Conservation (phyloP, 805 yeast genomes). For the Candida dendrica region DNA sequence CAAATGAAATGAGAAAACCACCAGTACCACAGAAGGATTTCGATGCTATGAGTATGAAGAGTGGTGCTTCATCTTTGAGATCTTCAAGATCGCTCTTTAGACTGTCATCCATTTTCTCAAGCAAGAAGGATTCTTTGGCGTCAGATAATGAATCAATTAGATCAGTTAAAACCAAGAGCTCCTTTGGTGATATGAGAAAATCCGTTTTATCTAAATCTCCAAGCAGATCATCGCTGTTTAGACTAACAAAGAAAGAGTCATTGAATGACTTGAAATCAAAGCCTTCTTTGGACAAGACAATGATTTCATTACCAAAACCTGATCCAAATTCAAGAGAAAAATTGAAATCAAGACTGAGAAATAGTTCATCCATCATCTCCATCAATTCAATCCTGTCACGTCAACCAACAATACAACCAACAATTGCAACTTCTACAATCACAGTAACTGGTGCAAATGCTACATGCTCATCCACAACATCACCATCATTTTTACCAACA, state of each 20-base stretch:
- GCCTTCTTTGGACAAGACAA: constrained; percentile 24
- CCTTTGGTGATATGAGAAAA: constrained; percentile 23
- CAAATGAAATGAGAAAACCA: neutral
- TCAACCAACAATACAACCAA: neutral
- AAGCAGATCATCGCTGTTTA: constrained; percentile 13
- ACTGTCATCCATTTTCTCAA: constrained; percentile 19
- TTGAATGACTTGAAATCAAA: constrained; percentile 14
- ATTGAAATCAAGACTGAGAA: constrained; percentile 43
- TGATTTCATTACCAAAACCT: constrained; percentile 52
- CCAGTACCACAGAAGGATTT: constrained; percentile 4
- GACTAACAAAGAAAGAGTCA: constrained; percentile 17
- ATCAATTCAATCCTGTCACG: constrained; percentile 20
- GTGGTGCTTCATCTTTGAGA: constrained; percentile 11
- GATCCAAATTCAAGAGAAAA: constrained; percentile 49
- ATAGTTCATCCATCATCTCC: constrained; percentile 41
- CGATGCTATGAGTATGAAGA: constrained; percentile 14
- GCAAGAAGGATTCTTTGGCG: no score
- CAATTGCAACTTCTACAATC: neutral
- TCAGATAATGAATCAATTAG: constrained; percentile 14
- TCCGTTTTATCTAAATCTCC: constrained; percentile 20
- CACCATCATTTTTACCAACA: neutral
- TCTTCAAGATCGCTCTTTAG: constrained; percentile 20
- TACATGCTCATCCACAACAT: no score
- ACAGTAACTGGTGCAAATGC: no score
- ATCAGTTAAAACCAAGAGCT: constrained; percentile 17